phyloP scores from a whole-genome alignment of 352 stramenopile genomes.

The Globisporangium iwayamae region DNA sequence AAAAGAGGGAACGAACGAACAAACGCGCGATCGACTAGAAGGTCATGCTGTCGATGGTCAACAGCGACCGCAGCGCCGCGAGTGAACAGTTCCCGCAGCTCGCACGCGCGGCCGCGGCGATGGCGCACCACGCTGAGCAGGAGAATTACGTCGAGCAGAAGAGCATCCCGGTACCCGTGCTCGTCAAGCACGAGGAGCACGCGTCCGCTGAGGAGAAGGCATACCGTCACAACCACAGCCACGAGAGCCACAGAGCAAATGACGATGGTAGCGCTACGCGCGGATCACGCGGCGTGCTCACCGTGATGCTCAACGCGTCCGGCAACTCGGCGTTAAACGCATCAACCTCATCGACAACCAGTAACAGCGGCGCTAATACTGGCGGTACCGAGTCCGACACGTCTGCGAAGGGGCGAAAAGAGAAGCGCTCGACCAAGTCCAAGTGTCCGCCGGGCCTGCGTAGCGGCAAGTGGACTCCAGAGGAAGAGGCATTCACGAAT shows the following conservation, averaged over 20 bases:
- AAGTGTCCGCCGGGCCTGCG: slow-evolving; percentile 79
- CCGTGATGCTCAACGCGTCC: slow-evolving; percentile 1
- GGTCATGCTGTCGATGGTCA: slow-evolving; percentile 63
- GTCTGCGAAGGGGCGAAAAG: slow-evolving; percentile 10
- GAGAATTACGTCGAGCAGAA: slow-evolving; percentile 16
- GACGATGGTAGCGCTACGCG: slow-evolving; percentile 13
- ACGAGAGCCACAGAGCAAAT: slow-evolving; percentile 13
- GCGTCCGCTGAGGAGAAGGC: slow-evolving; percentile 13
- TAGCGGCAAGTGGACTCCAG: slow-evolving; percentile 82
- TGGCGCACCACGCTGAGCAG: slow-evolving; percentile 16
- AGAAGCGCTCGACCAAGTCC: slow-evolving; percentile 83
- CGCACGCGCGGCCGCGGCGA: slow-evolving; percentile 3
- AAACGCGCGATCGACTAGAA: not conserved
- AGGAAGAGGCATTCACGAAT: slow-evolving; percentile 82
- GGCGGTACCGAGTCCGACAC: slow-evolving; percentile 15
- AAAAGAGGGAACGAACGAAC: slow-evolving; percentile 17
- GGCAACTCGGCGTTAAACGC: not conserved
- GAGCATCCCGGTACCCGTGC: slow-evolving; percentile 14
- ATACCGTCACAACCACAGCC: slow-evolving; percentile 3
- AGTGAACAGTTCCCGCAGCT: slow-evolving; percentile 8
- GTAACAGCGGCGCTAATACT: not conserved
- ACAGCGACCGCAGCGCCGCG: slow-evolving; percentile 20
- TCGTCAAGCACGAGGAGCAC: slow-evolving; percentile 17
- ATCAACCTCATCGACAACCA: slow-evolving; percentile 1
- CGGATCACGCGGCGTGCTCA: not conserved